Evolutionary conservation across 768 basidiomycete species (phyloP).

Genomic region (Cantharellus cinnabarinus): DNA sequence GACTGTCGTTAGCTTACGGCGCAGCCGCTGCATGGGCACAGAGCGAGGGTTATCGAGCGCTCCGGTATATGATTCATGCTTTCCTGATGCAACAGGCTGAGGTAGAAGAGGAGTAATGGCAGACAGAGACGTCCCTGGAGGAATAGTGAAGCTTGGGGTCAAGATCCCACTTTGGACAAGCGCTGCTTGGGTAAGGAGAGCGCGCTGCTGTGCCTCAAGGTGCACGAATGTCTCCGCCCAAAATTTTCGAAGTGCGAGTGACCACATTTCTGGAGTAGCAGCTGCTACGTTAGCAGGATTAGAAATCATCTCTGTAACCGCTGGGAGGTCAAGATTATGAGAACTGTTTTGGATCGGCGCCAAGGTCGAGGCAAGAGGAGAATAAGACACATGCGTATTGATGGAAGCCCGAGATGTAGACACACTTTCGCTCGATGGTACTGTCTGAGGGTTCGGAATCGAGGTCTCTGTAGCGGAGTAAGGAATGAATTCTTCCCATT

Average conservation of each 20-base stretch:
- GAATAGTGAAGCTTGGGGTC: neutral
- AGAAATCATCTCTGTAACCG: neutral
- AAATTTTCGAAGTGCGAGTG: neutral
- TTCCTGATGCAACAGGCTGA: neutral
- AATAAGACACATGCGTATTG: neutral
- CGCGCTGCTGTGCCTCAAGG: neutral
- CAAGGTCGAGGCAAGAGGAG: neutral
- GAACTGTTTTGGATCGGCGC: neutral
- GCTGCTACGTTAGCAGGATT: neutral
- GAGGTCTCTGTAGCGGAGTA: neutral
- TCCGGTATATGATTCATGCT: neutral
- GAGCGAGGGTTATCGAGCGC: neutral
- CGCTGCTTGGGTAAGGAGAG: neutral
- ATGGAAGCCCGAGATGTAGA: neutral
- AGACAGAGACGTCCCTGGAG: neutral
- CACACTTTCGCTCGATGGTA: neutral
- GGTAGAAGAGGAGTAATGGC: neutral
- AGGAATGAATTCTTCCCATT: neutral
- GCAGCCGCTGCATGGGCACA: neutral
- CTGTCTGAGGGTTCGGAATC: neutral
- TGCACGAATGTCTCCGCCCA: neutral
- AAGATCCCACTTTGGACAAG: neutral
- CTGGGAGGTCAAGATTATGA: neutral
- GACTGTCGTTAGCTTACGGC: neutral
- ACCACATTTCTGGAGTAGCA: neutral